Evolutionary conservation across 768 basidiomycete genomes (phyloP).

Genomic region (Lyophyllum atratum): DNA sequence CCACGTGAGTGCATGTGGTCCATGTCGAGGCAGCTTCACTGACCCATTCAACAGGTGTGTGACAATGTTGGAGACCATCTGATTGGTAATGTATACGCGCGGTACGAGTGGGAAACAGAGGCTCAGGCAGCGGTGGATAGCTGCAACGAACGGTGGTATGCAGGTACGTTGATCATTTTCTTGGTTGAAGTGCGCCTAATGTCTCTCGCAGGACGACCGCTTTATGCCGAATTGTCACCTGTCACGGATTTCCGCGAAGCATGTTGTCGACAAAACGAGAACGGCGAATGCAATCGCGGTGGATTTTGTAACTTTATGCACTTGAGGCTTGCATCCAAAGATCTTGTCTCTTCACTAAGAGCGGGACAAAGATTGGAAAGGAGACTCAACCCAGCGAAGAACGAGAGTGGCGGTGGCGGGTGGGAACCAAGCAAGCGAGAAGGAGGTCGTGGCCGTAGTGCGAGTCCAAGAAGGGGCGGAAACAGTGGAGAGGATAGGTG

Average conservation of each 20-base stretch:
- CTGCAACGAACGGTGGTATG: slow-evolving; percentile 97
- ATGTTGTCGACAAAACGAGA: slow-evolving; percentile 98
- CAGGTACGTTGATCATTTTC: slow-evolving; percentile 55
- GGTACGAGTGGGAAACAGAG: slow-evolving; percentile 99
- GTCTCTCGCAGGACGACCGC: slow-evolving; percentile 68
- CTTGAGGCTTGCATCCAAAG: slow-evolving; percentile 82
- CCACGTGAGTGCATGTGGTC: slow-evolving; percentile 60
- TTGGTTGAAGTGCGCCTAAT: slow-evolving; percentile 7
- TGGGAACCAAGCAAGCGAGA: slow-evolving; percentile 83
- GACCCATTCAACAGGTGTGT: slow-evolving; percentile 66
- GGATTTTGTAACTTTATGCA: slow-evolving; percentile 99
- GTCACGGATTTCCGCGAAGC: slow-evolving; percentile 99
- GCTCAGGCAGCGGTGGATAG: slow-evolving; percentile 91
- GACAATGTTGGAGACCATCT: slow-evolving; percentile 99
- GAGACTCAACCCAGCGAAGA: slow-evolving; percentile 67
- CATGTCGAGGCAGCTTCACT: slow-evolving; percentile 1
- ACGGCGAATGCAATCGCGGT: slow-evolving; percentile 97
- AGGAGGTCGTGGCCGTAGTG: slow-evolving; percentile 67
- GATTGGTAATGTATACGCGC: slow-evolving; percentile 96
- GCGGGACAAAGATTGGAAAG: slow-evolving; percentile 85
- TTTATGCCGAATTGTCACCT: slow-evolving; percentile 96
- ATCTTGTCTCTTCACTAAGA: slow-evolving; percentile 75
- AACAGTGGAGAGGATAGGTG: slow-evolving; percentile 75
- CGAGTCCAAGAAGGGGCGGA: slow-evolving; percentile 67
- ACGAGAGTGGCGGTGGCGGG: slow-evolving; percentile 68